phyloP scores from a whole-genome alignment of 1,284 basidiomycete species.

The Sanguinoderma infundibulare region DNA sequence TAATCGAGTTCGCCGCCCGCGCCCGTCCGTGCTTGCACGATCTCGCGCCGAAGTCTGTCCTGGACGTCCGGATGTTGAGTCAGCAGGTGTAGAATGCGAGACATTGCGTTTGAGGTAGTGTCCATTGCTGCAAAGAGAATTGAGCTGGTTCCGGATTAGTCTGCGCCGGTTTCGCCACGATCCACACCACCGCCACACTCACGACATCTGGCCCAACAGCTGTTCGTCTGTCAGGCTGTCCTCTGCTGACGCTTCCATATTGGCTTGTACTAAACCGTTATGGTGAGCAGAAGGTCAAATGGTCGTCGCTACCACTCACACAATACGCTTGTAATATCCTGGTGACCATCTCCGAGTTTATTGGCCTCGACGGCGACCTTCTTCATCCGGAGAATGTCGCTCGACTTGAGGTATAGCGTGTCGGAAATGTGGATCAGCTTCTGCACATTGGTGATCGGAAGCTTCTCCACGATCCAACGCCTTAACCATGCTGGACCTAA shows the following conservation, averaged over 20 bases:
- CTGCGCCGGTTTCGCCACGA: background rate
- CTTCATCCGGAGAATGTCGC: conserved; percentile 44
- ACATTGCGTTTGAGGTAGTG: conserved; percentile 31
- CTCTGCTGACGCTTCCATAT: conserved; percentile 24
- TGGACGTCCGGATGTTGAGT: conserved; percentile 11
- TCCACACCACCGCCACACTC: background rate
- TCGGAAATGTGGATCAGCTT: conserved; percentile 42
- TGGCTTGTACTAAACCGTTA: conserved; percentile 24
- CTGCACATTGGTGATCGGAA: conserved; percentile 41
- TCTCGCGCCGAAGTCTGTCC: conserved; percentile 26
- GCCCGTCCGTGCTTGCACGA: conserved; percentile 21
- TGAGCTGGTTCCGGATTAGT: background rate
- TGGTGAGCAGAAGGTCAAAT: background rate
- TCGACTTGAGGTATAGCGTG: conserved; percentile 41
- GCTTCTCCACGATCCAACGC: conserved; percentile 38
- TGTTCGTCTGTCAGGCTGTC: conserved; percentile 33
- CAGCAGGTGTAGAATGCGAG: conserved; percentile 32
- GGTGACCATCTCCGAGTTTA: conserved; percentile 29
- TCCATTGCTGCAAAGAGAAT: conserved; percentile 31
- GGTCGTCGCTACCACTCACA: conserved; percentile 33
- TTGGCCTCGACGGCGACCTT: conserved; percentile 29
- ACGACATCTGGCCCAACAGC: conserved; percentile 34
- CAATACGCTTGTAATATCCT: conserved; percentile 48
- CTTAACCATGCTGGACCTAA: conserved; percentile 42
- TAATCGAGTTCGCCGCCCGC: conserved; percentile 19